These are phyloP conservation scores for Aspergillus diversus DNA, from an alignment of 495 filamentous ascomycete genomes.

Conservation along the genomic window DNA sequence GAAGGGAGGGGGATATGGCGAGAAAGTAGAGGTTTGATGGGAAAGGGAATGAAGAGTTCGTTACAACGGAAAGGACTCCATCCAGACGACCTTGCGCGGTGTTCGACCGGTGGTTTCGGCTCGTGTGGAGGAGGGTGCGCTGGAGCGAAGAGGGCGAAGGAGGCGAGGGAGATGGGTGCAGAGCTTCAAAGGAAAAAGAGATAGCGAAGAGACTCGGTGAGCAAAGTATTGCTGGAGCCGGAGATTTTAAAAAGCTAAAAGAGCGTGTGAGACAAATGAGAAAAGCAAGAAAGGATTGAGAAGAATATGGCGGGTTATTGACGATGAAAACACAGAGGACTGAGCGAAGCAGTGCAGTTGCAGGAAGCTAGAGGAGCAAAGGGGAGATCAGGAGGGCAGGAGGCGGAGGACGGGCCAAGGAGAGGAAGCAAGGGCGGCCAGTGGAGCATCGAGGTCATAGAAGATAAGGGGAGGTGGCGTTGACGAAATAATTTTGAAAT, in stretches of 20 bases:
- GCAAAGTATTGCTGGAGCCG: constrained; percentile 12
- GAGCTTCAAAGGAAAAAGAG: constrained; percentile 2
- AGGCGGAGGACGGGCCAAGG: constrained; percentile 14
- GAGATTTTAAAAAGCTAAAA: neutral
- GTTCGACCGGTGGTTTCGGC: constrained; percentile 3
- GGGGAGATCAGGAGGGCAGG: constrained; percentile 14
- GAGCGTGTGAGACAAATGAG: neutral
- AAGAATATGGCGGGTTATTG: constrained; percentile 9
- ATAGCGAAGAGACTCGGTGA: constrained; percentile 23
- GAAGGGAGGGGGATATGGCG: constrained; percentile 2
- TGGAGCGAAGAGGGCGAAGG: constrained; percentile 9
- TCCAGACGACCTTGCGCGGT: constrained; percentile 20
- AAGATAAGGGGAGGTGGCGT: constrained; percentile 9
- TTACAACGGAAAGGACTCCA: constrained; percentile 27
- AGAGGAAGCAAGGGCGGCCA: constrained; percentile 15
- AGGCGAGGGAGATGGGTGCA: neutral
- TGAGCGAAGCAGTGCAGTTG: constrained; percentile 1
- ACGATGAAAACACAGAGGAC: constrained; percentile 1
- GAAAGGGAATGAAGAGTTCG: constrained; percentile 4
- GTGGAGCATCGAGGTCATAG: constrained; percentile 5
- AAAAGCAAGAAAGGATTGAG: constrained; percentile 7
- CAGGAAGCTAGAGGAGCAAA: constrained; percentile 4
- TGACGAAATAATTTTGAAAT: neutral
- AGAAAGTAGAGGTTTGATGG: neutral
- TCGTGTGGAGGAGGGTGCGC: constrained; percentile 1